Evolutionary conservation across 306 rosid species (phyloP).

Genomic region (Lathyrus tuberosus): DNA sequence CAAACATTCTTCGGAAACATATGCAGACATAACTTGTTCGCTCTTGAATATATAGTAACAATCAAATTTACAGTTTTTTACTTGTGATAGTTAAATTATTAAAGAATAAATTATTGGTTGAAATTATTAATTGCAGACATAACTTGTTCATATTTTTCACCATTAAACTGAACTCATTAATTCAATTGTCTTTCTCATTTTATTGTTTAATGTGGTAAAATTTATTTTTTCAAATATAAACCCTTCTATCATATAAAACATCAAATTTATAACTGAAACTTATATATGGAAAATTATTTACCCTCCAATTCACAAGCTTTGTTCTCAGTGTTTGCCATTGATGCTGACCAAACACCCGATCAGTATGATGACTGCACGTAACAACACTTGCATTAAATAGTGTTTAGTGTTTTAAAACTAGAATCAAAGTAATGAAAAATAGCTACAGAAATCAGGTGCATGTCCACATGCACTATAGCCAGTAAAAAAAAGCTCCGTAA

Average conservation of each 20-base stretch:
- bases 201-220: background rate
- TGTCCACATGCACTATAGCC: background rate
- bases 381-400: conserved; percentile 29
- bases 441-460: conserved; percentile 12
- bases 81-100: background rate
- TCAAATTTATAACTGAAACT: conserved; percentile 7
- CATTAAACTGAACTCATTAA: background rate
- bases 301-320: conserved; percentile 85
- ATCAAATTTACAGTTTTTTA: conserved; percentile 14
- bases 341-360: conserved; percentile 73
- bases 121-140: conserved; percentile 20
- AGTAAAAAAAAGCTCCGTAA: background rate
- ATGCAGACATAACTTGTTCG: background rate
- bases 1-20: background rate
- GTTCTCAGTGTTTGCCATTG: conserved; percentile 82
- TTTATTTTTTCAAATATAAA: conserved; percentile 1
- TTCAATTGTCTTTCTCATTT: conserved; percentile 5
- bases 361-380: conserved; percentile 69
- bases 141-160: background rate
- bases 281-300: conserved; percentile 45
- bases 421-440: background rate
- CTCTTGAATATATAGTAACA: background rate
- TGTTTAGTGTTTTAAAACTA: background rate
- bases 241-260: background rate
- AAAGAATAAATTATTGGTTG: background rate